These are phyloP conservation scores for Ophiorrhiza pumila DNA, from an alignment of 257 asterid genomes.

Conservation along the genomic window DNA sequence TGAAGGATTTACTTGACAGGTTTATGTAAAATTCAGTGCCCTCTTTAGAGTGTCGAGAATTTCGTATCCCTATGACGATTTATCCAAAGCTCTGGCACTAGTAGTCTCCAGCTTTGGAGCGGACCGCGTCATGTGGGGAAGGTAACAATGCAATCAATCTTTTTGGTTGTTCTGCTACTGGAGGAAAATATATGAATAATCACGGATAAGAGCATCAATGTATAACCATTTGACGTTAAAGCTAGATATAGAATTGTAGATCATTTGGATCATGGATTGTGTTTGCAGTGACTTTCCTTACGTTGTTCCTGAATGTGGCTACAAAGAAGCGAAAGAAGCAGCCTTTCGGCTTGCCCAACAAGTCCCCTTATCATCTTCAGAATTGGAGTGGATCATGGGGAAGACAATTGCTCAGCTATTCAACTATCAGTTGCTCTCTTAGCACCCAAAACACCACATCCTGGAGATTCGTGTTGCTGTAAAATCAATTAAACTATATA, in stretches of 20 bases:
- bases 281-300: constrained; percentile 77
- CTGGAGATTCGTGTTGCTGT: not conserved
- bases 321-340: constrained; percentile 72
- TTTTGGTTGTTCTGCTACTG: not conserved
- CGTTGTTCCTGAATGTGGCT: constrained; percentile 68
- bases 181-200: not conserved
- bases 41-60: constrained; percentile 70
- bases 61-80: constrained; percentile 59
- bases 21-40: constrained; percentile 68
- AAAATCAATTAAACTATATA: too few relatives aligned
- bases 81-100: constrained; percentile 40
- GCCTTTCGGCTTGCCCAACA: constrained; percentile 36
- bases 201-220: not conserved
- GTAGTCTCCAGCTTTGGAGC: constrained; percentile 70
- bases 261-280: not conserved
- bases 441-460: not conserved
- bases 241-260: not conserved
- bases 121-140: constrained; percentile 87
- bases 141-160: constrained; percentile 34
- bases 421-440: constrained; percentile 31
- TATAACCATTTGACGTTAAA: not conserved
- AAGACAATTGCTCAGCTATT: constrained; percentile 52
- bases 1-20: constrained; percentile 35
- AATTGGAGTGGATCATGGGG: constrained; percentile 72
- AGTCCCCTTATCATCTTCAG: constrained; percentile 43